A percentile compares a stretch with the other conserved stretches of the same genome.
phyloP scores from a whole-genome alignment of 441 rosid species.

The Melastoma candidum region DNA sequence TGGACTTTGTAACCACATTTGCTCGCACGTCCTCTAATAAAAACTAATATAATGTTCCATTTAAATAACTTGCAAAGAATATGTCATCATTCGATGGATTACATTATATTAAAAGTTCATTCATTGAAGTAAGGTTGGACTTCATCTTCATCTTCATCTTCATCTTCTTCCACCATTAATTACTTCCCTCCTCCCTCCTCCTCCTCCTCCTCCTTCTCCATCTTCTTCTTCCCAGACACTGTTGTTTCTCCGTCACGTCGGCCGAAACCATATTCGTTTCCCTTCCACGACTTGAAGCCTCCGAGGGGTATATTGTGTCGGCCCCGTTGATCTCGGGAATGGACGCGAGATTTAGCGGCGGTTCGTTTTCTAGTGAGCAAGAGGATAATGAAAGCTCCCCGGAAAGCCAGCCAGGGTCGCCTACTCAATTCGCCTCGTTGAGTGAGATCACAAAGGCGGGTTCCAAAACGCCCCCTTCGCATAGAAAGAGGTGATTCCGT shows the following conservation, averaged over 20 bases:
- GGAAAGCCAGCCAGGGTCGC: conserved; percentile 51
- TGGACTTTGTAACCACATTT: conserved; percentile 37
- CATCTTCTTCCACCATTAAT: no score
- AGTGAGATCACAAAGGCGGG: conserved; percentile 31
- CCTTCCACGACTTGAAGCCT: no score
- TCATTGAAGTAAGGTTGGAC: conserved; percentile 13
- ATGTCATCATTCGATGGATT: no score
- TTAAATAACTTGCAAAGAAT: conserved; percentile 24
- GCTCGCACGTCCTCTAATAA: conserved; percentile 67
- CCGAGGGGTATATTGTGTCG: no score
- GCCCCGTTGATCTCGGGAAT: background rate
- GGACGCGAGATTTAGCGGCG: conserved; percentile 27
- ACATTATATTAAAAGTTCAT: background rate
- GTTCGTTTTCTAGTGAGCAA: conserved; percentile 23
- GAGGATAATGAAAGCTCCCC: conserved; percentile 38
- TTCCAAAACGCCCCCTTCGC: conserved; percentile 25
- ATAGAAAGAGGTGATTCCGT: conserved; percentile 27
- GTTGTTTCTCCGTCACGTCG: background rate
- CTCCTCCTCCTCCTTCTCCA: conserved; percentile 11
- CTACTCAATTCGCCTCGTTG: conserved; percentile 35
- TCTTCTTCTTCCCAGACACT: conserved; percentile 11
- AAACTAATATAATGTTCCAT: conserved; percentile 12
- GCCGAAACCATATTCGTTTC: background rate
- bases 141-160: conserved; percentile 5
- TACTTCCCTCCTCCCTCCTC: conserved; percentile 13